Percentiles rank a stretch among this genome's conserved stretches.
Evolutionary conservation across 371 early-diverging fungal species (phyloP).

Genomic region (Dipsacomyces acuminosporus): DNA sequence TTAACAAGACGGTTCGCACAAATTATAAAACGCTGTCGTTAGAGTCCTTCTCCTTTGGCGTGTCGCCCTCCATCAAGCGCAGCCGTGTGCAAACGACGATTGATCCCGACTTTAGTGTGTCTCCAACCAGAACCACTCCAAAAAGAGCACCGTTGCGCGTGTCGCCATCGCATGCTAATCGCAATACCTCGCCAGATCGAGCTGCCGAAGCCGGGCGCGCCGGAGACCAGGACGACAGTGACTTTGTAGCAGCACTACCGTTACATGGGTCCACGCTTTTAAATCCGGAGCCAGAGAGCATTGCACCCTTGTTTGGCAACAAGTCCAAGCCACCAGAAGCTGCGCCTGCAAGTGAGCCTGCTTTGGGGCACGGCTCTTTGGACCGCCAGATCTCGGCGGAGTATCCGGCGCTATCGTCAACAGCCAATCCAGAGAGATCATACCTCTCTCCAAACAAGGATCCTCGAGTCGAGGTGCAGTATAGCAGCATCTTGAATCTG

Average conservation of each 20-base stretch:
- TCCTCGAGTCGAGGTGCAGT: slow-evolving; percentile 57
- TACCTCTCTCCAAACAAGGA: slow-evolving; percentile 16
- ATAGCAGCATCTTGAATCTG: slow-evolving; percentile 72
- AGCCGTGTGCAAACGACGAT: slow-evolving; percentile 29
- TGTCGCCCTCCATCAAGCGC: slow-evolving; percentile 23
- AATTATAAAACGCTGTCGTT: slow-evolving; percentile 48
- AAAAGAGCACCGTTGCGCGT: slow-evolving; percentile 4
- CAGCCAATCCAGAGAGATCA: slow-evolving; percentile 8
- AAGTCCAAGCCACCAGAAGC: neutral
- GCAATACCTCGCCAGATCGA: neutral
- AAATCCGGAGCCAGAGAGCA: slow-evolving; percentile 7
- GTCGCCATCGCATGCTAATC: slow-evolving; percentile 20
- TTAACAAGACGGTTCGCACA: slow-evolving; percentile 54
- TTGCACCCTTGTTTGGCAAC: slow-evolving; percentile 1
- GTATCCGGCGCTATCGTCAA: slow-evolving; percentile 2
- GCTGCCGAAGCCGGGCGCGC: neutral
- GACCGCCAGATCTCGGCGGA: slow-evolving; percentile 11
- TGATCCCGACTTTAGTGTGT: slow-evolving; percentile 25
- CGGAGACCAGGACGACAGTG: too few relatives aligned
- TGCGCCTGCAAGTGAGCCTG: neutral
- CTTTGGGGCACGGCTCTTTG: neutral
- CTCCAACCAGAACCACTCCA: slow-evolving; percentile 10
- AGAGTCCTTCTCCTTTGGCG: slow-evolving; percentile 44
- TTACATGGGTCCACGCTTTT: neutral
- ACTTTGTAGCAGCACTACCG: neutral